Base-by-base conservation (phyloP, 2,329 filamentous ascomycete species). In the Aspergillus pseudonomiae region DNA sequence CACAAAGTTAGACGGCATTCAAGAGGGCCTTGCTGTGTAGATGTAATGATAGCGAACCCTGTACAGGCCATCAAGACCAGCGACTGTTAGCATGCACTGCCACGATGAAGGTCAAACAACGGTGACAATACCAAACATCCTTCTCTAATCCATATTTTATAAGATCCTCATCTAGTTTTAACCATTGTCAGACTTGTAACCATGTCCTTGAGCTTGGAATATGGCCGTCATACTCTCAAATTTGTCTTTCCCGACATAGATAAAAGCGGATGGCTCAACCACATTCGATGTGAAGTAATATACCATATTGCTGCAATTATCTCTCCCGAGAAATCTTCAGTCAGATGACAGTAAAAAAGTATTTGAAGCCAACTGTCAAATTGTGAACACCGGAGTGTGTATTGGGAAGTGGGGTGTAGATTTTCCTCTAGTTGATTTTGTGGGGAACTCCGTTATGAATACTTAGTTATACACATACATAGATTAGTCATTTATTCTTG, bases 221-320 rank as follows among this genome's bases (percentile, higher is more conserved):
- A 36, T 68, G 41, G 56, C 41, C 52, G 57, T 70, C 89, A 75
- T 84, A 97, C 95, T 99, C 84, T 99, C 95, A 72, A 95, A 94
- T 82, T 99, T 99, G 84, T 99, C 95, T 80, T 98, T 99, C 79
- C 95, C 95, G 64, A 97, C 93, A 77, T 99, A 99, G 74, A 99
- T 89, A 76, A 90, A 94, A 48, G 93, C 94, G 36, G 93, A 77
- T 2, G 95, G 94, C 14, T 89, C 85, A 45, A 96, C 92, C 48
- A 89, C 88, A 65, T 87, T 94, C 30, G 94, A 98, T 1, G 89
- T 95, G 78, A 95, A 98, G 79, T 98, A 98, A 82, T 91, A 97
- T 54, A 99, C 95, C 95, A 99, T 71, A 36, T 41, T 68, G 59
- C 16, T n/a, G 24, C 14, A 26, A 54, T 54, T 50, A 28, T 50